Percentiles rank a stretch among this genome's conserved stretches.
Conservation (phyloP, 2,329 filamentous ascomycete genomes). For the Cladophialophora psammophila region DNA sequence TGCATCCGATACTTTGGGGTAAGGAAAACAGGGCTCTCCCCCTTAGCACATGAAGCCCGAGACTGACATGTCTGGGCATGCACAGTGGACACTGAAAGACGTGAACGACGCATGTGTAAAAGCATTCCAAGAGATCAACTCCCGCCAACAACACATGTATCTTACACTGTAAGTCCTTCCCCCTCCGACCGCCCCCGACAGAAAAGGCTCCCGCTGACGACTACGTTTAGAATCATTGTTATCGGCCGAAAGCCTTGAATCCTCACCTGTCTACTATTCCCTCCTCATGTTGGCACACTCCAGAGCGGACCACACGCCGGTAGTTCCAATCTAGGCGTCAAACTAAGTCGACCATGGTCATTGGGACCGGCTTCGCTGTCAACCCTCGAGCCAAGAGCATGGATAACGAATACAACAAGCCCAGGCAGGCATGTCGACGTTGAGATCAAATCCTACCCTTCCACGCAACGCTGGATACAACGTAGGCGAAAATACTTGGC, state of each 20-base stretch:
- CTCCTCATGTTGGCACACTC: neutral
- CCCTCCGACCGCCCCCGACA: neutral
- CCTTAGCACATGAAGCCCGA: neutral
- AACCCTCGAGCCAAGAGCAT: neutral
- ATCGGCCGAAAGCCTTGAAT: constrained; percentile 36
- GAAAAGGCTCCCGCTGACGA: constrained; percentile 17
- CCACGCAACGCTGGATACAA: neutral
- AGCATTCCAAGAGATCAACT: constrained; percentile 37
- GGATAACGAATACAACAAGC: neutral
- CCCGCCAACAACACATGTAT: constrained; percentile 32
- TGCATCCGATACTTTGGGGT: constrained; percentile 41
- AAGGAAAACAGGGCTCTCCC: constrained; percentile 27
- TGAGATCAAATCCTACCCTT: neutral
- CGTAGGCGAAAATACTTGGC: neutral
- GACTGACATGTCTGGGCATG: constrained; percentile 1
- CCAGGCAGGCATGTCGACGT: neutral
- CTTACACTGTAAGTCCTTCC: constrained; percentile 23
- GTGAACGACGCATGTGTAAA: constrained; percentile 39
- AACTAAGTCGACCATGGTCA: neutral
- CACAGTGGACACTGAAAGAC: constrained; percentile 42
- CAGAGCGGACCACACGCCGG: neutral
- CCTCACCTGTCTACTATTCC: neutral
- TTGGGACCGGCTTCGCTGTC: neutral
- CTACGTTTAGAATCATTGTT: constrained; percentile 29
- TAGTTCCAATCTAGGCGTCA: neutral